These are phyloP conservation scores for Nitzschia sp. DNA, from an alignment of 108 stramenopile genomes.

Conservation along the genomic window DNA sequence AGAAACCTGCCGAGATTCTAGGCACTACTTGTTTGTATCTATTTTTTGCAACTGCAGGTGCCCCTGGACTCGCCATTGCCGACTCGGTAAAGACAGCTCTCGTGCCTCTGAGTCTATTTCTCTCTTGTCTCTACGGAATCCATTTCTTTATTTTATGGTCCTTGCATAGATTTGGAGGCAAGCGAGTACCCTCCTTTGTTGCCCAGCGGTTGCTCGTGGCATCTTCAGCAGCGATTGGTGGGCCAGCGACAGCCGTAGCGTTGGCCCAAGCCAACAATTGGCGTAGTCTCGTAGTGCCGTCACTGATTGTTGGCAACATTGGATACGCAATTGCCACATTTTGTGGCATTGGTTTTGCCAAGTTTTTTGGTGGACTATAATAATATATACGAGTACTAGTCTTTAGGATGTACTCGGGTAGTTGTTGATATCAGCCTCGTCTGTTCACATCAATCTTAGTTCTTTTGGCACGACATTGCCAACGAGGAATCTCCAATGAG, in stretches of 20 bases:
- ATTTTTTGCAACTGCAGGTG: conserved; percentile 86
- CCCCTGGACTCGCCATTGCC: conserved; percentile 70
- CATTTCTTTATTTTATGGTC: conserved; percentile 56
- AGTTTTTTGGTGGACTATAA: neutral
- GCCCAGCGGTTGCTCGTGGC: conserved; percentile 74
- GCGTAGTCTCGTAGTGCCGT: conserved; percentile 64
- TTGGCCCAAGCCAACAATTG: conserved; percentile 69
- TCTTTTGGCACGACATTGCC: neutral
- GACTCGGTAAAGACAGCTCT: conserved; percentile 64
- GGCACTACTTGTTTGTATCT: conserved; percentile 71
- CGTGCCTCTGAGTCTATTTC: conserved; percentile 56
- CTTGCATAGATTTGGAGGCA: conserved; percentile 24
- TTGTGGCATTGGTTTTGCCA: conserved; percentile 31
- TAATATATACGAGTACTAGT: neutral
- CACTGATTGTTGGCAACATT: conserved; percentile 76
- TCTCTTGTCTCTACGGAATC: conserved; percentile 58
- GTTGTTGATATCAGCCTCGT: no score
- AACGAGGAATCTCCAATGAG: neutral
- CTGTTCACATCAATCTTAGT: no score
- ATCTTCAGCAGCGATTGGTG: conserved; percentile 83
- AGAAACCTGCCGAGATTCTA: conserved; percentile 48
- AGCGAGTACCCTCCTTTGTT: conserved; percentile 17
- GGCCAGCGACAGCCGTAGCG: conserved; percentile 81
- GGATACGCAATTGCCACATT: conserved; percentile 81
- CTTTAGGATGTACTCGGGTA: no score